Conservation (phyloP, 768 basidiomycete genomes). For the Termitomyces heimii region DNA sequence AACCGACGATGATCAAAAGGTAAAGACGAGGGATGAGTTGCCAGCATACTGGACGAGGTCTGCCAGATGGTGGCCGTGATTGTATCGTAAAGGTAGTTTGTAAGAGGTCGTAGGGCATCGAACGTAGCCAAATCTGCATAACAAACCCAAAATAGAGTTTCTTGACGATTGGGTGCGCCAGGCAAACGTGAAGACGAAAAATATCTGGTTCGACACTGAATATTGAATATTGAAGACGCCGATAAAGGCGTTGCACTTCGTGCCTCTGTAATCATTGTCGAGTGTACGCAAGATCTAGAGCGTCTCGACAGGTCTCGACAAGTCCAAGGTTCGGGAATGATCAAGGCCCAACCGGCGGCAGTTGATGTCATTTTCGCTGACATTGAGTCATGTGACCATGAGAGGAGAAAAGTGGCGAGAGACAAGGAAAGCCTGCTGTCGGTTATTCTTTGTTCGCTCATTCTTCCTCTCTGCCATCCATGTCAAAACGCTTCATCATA, state of each 20-base stretch:
- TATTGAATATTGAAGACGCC: no score
- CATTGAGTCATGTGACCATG: slow-evolving; percentile 9
- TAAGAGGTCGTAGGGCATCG: slow-evolving; percentile 90
- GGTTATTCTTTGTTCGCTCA: background rate
- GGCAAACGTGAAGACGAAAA: no score
- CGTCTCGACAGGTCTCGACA: background rate
- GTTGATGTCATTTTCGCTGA: background rate
- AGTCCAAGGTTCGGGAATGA: background rate
- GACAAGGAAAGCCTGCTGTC: background rate
- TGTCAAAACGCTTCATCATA: slow-evolving; percentile 69
- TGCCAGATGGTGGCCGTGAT: slow-evolving; percentile 89
- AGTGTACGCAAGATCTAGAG: no score
- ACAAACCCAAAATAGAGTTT: no score
- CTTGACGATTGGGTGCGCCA: no score
- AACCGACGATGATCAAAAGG: slow-evolving; percentile 3
- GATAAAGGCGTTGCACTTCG: no score
- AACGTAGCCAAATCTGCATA: slow-evolving; percentile 93
- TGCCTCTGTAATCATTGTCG: no score
- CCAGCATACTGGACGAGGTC: slow-evolving; percentile 99
- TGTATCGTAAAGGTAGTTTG: slow-evolving; percentile 93
- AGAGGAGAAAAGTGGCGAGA: slow-evolving; percentile 13
- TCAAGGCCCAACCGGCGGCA: no score
- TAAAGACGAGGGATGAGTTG: slow-evolving; percentile 89
- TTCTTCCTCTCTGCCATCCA: slow-evolving; percentile 21
- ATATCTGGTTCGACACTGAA: no score